Base-by-base conservation (phyloP, 2,329 filamentous ascomycete species). In the Knoxdaviesia proteae region DNA sequence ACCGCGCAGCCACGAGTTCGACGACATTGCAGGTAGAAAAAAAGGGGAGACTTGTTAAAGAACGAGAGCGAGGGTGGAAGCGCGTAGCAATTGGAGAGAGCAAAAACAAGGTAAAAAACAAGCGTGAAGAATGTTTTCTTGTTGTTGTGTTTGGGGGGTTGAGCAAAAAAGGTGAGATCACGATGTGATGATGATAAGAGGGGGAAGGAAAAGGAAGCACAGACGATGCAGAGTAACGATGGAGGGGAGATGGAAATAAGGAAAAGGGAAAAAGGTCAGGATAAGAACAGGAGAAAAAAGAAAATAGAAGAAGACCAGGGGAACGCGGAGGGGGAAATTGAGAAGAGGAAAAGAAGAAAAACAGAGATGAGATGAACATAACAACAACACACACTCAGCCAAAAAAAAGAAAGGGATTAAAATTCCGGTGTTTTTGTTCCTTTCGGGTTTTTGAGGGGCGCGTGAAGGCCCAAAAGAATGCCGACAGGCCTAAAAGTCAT, bases 1-100 rank as follows among this genome's bases (percentile, higher is more conserved):
- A 58, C 71, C 70, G 59, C 77, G 72, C 56, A 94, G 69, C 74
- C 81, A 93, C 51, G 75, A 73, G 55, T 79, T 74, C 52, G 62
- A 62, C 47, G 75, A 74, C 77, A 82, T 82, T 38, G 33, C 35
- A 6, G 20, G n/a, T 52, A 56, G 29, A 10, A 38, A 29, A 38
- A 35, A 29, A 32, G 11, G 32, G 20, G 20, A 20, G 20, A 20
- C 20, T 20, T 20, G 20, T 20, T 20, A 3, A 20, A 20, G 20
- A 20, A 43, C 20, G 4, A 38, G 20, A 36, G 11, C 1, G 10
- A n/a, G 10, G 8, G 8, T 20, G 34, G 40, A 7, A 42, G 31
- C n/a, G 32, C 32, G 34, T 3, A 36, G 34, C 8, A 36, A 36
- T 3, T 9, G 8, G 34, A 36, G 3, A 36, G 11, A 9, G 34